These are phyloP conservation scores for Scopulariopsis brevicaulis DNA, from an alignment of 2,329 filamentous ascomycete genomes.

Conservation along the genomic window DNA sequence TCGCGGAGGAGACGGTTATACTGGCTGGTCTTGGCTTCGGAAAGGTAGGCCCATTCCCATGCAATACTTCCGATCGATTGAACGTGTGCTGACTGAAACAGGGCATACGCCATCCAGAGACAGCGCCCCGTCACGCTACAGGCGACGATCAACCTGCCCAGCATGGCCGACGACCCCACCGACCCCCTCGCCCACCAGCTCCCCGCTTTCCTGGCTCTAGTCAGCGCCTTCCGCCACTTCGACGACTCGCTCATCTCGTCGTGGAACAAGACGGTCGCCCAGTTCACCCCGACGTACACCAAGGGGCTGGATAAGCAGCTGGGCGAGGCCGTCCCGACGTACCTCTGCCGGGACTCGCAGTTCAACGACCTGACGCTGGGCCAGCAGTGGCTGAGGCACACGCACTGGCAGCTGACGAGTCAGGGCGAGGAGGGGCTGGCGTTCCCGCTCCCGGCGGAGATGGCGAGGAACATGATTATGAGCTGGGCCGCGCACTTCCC, in stretches of 20 bases:
- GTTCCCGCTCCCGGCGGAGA: constrained; percentile 51
- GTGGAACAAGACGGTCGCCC: constrained; percentile 54
- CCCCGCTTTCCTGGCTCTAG: constrained; percentile 45
- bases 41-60: constrained; percentile 21
- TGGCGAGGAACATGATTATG: constrained; percentile 50
- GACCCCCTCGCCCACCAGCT: constrained; percentile 42
- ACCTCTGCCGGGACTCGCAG: constrained; percentile 40
- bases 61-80: background rate
- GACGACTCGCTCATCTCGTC: constrained; percentile 51
- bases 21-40: constrained; percentile 62
- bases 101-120: constrained; percentile 61
- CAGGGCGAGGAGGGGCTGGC: constrained; percentile 39
- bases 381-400: constrained; percentile 55
- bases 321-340: constrained; percentile 38
- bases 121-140: constrained; percentile 60
- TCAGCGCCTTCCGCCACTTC: constrained; percentile 53
- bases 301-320: constrained; percentile 51
- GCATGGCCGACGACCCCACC: constrained; percentile 46
- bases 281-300: constrained; percentile 46
- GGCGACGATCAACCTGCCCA: constrained; percentile 55
- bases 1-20: constrained; percentile 56
- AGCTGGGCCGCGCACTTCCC: constrained; percentile 62
- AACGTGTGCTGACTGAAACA: constrained; percentile 9
- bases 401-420: constrained; percentile 44
- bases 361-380: constrained; percentile 44